phyloP scores from a whole-genome alignment of 306 rosid species.

The Lotus japonicus region DNA sequence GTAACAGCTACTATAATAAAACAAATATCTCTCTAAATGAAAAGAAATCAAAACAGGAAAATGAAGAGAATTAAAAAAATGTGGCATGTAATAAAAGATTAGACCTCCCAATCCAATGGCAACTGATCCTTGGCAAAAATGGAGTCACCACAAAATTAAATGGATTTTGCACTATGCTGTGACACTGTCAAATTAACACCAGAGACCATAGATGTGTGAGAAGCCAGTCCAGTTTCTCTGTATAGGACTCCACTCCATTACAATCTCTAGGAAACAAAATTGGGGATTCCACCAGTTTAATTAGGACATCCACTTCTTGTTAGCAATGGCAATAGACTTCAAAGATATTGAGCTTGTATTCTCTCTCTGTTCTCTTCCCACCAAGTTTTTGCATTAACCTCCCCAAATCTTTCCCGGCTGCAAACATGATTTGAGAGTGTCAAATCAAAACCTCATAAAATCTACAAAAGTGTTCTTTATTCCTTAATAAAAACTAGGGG shows the following conservation, averaged over 20 bases:
- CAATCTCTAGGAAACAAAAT: conserved; percentile 27
- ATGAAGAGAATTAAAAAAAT: background rate
- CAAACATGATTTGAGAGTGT: background rate
- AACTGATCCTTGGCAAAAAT: conserved; percentile 27
- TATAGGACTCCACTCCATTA: conserved; percentile 22
- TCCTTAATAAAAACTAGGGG: background rate
- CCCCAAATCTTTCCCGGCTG: conserved; percentile 90
- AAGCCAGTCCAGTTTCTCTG: background rate
- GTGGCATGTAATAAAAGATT: conserved; percentile 5
- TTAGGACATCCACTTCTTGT: conserved; percentile 22
- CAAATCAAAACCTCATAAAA: background rate
- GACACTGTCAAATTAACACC: conserved; percentile 9
- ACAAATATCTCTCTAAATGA: conserved; percentile 26
- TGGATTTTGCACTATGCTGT: conserved; percentile 17
- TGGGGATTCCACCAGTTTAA: conserved; percentile 26
- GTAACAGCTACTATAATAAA: conserved; percentile 23
- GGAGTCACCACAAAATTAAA: conserved; percentile 25
- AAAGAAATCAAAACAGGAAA: conserved; percentile 3
- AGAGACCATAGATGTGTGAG: conserved; percentile 20
- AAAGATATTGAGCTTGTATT: conserved; percentile 92
- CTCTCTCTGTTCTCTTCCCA: conserved; percentile 95
- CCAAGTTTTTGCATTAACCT: conserved; percentile 77
- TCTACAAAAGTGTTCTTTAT: background rate
- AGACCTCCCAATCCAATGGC: conserved; percentile 23
- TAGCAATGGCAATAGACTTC: conserved; percentile 26